These are phyloP conservation scores for Thinopyrum elongatum DNA, from an alignment of 176 grass and related monocot genomes.

Conservation along the genomic window DNA sequence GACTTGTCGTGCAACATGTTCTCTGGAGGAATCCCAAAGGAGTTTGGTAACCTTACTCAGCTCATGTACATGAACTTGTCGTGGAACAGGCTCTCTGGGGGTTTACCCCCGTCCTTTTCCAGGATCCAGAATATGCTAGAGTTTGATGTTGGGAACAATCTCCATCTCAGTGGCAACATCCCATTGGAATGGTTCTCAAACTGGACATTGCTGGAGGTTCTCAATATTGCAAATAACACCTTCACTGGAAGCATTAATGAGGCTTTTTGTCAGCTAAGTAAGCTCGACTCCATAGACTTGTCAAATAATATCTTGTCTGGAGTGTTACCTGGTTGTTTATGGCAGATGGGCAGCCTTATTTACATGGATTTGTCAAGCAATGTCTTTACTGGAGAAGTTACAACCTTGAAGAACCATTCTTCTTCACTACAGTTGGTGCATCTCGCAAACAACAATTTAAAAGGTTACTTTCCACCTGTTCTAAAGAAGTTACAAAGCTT, in stretches of 20 bases:
- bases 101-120: background rate
- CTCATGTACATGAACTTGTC: background rate
- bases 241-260: background rate
- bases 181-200: background rate
- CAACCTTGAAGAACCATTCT: background rate
- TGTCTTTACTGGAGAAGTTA: background rate
- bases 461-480: background rate
- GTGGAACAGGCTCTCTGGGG: background rate
- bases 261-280: background rate
- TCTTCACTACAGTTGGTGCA: background rate
- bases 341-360: background rate
- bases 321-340: constrained; percentile 27
- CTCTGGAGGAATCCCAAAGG: background rate
- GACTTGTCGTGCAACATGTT: background rate
- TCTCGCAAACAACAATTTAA: constrained; percentile 27
- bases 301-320: constrained; percentile 25
- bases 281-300: background rate
- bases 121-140: background rate
- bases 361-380: constrained; percentile 19
- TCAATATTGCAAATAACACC: background rate
- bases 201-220: background rate
- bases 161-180: background rate
- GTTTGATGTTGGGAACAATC: background rate
- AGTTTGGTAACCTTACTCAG: background rate
- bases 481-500: background rate